Conservation (phyloP, 208 protist species). For the Acanthamoeba triangularis region DNA sequence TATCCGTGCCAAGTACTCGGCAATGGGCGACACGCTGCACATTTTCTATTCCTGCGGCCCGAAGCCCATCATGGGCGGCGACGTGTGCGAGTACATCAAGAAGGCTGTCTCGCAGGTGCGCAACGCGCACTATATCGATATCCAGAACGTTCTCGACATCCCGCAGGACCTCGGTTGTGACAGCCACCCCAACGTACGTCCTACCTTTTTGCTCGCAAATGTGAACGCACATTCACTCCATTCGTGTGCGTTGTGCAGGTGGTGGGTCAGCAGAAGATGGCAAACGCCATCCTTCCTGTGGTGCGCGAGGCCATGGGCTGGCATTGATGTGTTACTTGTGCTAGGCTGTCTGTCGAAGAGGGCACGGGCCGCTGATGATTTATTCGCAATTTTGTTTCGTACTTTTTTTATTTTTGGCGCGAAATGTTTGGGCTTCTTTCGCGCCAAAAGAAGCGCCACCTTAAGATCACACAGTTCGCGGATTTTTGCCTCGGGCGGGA, state of each 20-base stretch:
- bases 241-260: background rate
- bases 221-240: background rate
- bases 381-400: too few species aligned
- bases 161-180: constrained; percentile 43
- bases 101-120: background rate
- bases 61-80: constrained; percentile 51
- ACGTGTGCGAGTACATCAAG: constrained; percentile 41
- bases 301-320: constrained; percentile 23
- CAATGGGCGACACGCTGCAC: constrained; percentile 17
- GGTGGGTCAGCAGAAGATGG: constrained; percentile 44
- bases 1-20: constrained; percentile 1
- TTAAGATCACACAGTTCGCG: background rate
- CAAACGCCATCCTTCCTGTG: background rate
- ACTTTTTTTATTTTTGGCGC: too few species aligned
- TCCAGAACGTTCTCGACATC: constrained; percentile 46
- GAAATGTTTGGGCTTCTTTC: too few species aligned
- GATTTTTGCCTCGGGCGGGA: background rate
- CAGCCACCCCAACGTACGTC: constrained; percentile 23
- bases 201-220: background rate
- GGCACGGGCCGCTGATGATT: too few species aligned
- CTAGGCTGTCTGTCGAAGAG: too few species aligned
- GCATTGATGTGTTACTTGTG: too few species aligned
- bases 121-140: constrained; percentile 60
- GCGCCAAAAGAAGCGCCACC: background rate
- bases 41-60: constrained; percentile 56